A percentile compares a stretch with the other conserved stretches of the same genome.
These are phyloP conservation scores for Tetrapisispora pingtungensis DNA, from an alignment of 805 yeast genomes.

Conservation along the genomic window DNA sequence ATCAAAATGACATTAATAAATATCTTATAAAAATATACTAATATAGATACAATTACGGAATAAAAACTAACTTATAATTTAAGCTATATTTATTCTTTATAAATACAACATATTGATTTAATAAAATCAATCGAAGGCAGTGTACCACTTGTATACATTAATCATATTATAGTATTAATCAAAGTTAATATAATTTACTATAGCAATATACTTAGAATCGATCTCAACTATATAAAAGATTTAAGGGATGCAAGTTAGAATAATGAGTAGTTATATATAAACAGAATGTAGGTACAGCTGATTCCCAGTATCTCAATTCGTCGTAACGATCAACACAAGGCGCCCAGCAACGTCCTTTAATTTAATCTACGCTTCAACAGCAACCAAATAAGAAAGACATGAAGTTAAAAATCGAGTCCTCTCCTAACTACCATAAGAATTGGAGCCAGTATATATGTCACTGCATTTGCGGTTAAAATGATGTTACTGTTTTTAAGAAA, in stretches of 20 bases:
- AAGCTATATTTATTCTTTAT: too few species aligned
- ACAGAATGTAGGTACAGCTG: conserved; percentile 31
- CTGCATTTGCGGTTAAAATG: conserved; percentile 20
- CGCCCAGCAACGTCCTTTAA: conserved; percentile 34
- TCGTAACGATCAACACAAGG: conserved; percentile 29
- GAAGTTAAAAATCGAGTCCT: conserved; percentile 8
- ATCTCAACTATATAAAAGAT: too few species aligned
- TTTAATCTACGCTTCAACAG: conserved; percentile 24
- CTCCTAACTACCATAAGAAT: conserved; percentile 9
- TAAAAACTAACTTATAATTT: too few species aligned
- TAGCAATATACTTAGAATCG: too few species aligned
- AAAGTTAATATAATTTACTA: too few species aligned
- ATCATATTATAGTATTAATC: too few species aligned
- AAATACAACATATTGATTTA: too few species aligned
- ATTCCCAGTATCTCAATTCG: conserved; percentile 30
- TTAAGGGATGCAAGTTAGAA: too few species aligned
- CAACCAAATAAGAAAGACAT: conserved; percentile 9
- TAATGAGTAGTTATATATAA: not conserved
- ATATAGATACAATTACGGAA: too few species aligned
- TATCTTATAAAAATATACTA: too few species aligned
- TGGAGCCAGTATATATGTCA: conserved; percentile 6
- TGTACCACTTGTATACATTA: too few species aligned
- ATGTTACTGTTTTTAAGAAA: conserved; percentile 17
- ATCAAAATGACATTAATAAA: not conserved
- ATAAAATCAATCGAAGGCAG: too few species aligned